Percentiles rank a stretch among this genome's conserved stretches.
phyloP scores from a whole-genome alignment of 306 rosid species.

The Quercus cerris region DNA sequence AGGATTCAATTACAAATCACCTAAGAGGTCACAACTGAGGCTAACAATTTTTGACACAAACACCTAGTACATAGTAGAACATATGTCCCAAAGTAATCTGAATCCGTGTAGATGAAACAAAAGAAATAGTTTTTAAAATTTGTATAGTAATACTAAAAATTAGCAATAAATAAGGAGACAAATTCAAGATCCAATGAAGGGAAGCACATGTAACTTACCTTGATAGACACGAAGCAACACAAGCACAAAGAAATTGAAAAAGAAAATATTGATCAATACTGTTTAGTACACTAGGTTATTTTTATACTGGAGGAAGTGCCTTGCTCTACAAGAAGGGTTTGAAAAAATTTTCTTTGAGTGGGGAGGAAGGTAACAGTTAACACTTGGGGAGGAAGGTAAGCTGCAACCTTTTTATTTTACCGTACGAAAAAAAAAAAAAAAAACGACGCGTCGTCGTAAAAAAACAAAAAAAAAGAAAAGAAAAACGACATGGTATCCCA shows the following conservation, averaged over 20 bases:
- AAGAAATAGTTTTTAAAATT: no score
- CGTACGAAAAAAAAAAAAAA: no score
- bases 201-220: background rate
- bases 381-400: background rate
- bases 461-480: background rate
- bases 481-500: background rate
- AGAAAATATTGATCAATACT: background rate
- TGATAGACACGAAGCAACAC: background rate
- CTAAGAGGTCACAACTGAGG: no score
- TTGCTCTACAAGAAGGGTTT: background rate
- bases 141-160: no score
- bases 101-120: no score
- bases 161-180: no score
- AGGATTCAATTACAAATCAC: no score
- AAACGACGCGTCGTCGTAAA: background rate
- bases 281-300: background rate
- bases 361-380: background rate
- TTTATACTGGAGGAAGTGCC: background rate
- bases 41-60: no score
- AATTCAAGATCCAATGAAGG: no score
- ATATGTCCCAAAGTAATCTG: no score
- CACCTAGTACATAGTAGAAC: no score
- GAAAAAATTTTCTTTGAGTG: background rate
- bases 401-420: background rate
- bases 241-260: background rate